A percentile compares a stretch with the other conserved stretches of the same genome.
These are phyloP conservation scores for Candida easanensis DNA, from an alignment of 805 yeast genomes.

Conservation along the genomic window DNA sequence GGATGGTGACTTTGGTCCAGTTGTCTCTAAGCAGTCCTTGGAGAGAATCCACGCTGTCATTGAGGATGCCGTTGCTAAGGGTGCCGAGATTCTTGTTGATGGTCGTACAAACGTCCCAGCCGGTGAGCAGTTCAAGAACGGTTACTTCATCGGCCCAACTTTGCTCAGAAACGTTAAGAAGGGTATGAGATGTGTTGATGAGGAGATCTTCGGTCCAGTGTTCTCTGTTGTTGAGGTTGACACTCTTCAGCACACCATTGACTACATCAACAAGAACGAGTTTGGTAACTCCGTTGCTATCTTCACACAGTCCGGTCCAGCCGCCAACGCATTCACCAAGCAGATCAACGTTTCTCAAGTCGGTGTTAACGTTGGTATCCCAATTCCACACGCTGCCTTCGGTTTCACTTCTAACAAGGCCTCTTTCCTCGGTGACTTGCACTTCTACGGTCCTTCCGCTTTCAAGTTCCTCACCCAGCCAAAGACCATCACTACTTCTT, in stretches of 20 bases:
- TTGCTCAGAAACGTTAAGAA: constrained; percentile 58
- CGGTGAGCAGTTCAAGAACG: constrained; percentile 44
- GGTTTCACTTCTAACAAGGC: constrained; percentile 79
- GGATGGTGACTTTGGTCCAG: constrained; percentile 66
- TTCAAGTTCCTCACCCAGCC: constrained; percentile 70
- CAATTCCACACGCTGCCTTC: constrained; percentile 80
- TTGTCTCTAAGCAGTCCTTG: constrained; percentile 59
- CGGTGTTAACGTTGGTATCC: constrained; percentile 75
- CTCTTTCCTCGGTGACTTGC: constrained; percentile 76
- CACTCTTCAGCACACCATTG: constrained; percentile 66
- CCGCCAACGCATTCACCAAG: constrained; percentile 65
- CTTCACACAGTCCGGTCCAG: constrained; percentile 67
- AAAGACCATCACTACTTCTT: constrained; percentile 69
- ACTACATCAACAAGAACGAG: constrained; percentile 49
- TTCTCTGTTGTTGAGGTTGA: constrained; percentile 59
- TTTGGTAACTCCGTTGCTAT: constrained; percentile 76
- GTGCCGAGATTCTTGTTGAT: constrained; percentile 61
- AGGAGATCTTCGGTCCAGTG: constrained; percentile 78
- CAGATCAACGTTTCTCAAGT: constrained; percentile 72
- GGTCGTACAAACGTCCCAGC: constrained; percentile 44
- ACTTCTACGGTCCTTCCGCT: constrained; percentile 78
- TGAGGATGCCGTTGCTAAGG: constrained; percentile 54
- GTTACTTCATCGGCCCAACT: constrained; percentile 75
- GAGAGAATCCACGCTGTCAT: constrained; percentile 55
- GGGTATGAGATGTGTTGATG: constrained; percentile 70